Evolutionary conservation across 2,329 filamentous ascomycete species (phyloP).

Genomic region (Shiraia sp.): DNA sequence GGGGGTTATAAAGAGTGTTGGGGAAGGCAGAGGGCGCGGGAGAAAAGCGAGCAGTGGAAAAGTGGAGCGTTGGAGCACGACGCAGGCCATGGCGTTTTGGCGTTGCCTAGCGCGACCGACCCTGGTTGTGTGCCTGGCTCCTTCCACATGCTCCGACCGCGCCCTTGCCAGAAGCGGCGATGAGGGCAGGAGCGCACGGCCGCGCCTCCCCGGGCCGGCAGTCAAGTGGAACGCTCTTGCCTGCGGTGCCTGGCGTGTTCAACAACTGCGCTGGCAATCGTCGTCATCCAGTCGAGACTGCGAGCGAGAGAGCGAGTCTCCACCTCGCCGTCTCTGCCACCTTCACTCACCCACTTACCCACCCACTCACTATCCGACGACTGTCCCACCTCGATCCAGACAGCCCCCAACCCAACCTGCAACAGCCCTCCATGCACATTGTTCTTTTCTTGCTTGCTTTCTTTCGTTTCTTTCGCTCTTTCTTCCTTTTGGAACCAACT

Average conservation of each 20-base stretch:
- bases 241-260: conserved; percentile 24
- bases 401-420: too few relatives aligned
- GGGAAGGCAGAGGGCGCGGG: conserved; percentile 18
- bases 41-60: conserved; percentile 11
- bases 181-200: conserved; percentile 17
- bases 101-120: conserved; percentile 15
- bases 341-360: too few relatives aligned
- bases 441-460: not conserved
- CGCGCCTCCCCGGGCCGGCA: conserved; percentile 23
- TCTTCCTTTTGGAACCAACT: too few relatives aligned
- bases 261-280: conserved; percentile 21
- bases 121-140: too few relatives aligned
- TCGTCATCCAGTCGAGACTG: conserved; percentile 1
- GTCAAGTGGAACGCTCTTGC: conserved; percentile 21
- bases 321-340: too few relatives aligned
- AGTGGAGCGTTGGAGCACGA: conserved; percentile 4
- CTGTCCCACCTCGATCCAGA: too few relatives aligned
- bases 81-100: conserved; percentile 1
- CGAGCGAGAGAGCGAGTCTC: too few relatives aligned
- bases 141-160: too few relatives aligned
- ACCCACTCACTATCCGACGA: too few relatives aligned
- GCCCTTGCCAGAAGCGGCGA: too few relatives aligned
- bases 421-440: too few relatives aligned
- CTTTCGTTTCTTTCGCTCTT: conserved; percentile 5
- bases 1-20: conserved; percentile 29